Percentiles rank a stretch among this genome's conserved stretches.
Conservation (phyloP, 1,284 basidiomycete species). For the Ganoderma meredithae region DNA sequence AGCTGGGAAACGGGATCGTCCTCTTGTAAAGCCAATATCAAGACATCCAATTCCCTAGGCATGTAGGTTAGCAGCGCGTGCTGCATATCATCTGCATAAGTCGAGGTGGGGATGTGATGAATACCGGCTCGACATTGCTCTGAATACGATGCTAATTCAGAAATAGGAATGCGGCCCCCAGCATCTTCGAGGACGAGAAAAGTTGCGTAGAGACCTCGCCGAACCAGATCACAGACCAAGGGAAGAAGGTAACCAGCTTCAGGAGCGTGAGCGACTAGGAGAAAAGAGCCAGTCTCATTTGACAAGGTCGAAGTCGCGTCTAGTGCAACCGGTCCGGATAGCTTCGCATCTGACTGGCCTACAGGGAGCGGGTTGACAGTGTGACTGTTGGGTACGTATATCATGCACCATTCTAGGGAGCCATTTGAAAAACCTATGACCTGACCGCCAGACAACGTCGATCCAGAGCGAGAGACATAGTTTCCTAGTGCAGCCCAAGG, state of each 20-base stretch:
- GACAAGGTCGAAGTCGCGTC: constrained; percentile 4
- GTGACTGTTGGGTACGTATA: constrained; percentile 10
- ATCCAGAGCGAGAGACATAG: constrained; percentile 37
- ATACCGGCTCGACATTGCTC: constrained; percentile 2
- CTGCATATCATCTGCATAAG: background rate
- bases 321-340: background rate
- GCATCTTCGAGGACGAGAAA: constrained; percentile 15
- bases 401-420: constrained; percentile 35
- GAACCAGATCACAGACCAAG: constrained; percentile 54
- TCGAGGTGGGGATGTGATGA: background rate
- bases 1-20: background rate
- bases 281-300: constrained; percentile 38
- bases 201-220: constrained; percentile 43
- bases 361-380: background rate
- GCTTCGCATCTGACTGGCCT: background rate
- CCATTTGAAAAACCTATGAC: constrained; percentile 34
- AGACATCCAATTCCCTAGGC: constrained; percentile 26
- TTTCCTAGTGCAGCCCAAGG: constrained; percentile 55
- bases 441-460: constrained; percentile 41
- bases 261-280: constrained; percentile 47
- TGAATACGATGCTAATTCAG: constrained; percentile 4
- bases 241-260: constrained; percentile 52
- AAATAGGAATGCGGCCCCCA: constrained; percentile 17
- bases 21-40: constrained; percentile 22
- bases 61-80: constrained; percentile 5